Conservation (phyloP, 768 basidiomycete genomes). For the Rubroboletus pulcherrimus region DNA sequence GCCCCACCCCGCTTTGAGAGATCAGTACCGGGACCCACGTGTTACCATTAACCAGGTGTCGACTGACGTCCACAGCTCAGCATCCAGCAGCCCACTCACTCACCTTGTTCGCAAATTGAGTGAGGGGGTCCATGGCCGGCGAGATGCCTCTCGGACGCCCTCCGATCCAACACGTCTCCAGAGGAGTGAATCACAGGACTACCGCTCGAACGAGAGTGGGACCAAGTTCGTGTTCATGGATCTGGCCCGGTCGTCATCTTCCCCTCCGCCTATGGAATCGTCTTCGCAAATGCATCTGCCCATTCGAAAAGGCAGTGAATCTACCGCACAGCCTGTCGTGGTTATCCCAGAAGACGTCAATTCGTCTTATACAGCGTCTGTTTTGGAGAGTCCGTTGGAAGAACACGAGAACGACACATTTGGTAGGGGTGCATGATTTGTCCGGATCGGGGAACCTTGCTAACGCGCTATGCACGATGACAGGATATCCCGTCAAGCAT, state of each 20-base stretch:
- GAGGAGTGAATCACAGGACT: conserved; percentile 6
- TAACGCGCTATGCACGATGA: not conserved
- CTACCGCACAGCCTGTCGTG: not conserved
- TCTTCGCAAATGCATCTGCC: conserved; percentile 7
- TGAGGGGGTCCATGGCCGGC: conserved; percentile 33
- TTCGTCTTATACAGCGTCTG: conserved; percentile 24
- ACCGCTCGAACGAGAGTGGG: conserved; percentile 10
- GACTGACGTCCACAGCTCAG: conserved; percentile 29
- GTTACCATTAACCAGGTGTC: conserved; percentile 22
- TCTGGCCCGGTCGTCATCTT: conserved; percentile 14
- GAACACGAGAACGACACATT: conserved; percentile 30
- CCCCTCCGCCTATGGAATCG: conserved; percentile 8
- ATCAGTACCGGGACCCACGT: conserved; percentile 1
- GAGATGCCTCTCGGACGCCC: conserved; percentile 7
- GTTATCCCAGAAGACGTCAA: conserved; percentile 25
- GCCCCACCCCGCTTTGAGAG: conserved; percentile 28
- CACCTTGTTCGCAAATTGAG: conserved; percentile 40
- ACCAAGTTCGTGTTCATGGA: conserved; percentile 19
- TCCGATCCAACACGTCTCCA: conserved; percentile 10
- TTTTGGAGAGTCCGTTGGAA: conserved; percentile 6
- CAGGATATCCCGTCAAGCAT: conserved; percentile 26
- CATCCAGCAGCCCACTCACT: conserved; percentile 35
- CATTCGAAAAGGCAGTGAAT: conserved; percentile 5
- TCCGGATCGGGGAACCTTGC: not conserved
- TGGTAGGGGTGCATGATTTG: conserved; percentile 12